Conservation (phyloP, 2,329 filamentous ascomycete species). For the Paecilomyces dactylethromorphus region DNA sequence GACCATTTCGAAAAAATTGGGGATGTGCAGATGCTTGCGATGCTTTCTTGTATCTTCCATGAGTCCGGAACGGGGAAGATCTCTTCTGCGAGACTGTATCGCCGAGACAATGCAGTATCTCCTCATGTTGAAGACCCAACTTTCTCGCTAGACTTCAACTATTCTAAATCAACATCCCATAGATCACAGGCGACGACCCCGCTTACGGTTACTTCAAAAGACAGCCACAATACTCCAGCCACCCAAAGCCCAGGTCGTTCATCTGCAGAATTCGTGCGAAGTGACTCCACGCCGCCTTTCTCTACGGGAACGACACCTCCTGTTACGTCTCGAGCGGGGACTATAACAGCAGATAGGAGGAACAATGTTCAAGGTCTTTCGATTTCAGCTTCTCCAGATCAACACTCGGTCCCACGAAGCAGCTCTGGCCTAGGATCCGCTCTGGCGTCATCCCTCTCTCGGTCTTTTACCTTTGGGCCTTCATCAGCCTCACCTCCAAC, state of each 20-base stretch:
- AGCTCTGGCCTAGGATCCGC: constrained; percentile 36
- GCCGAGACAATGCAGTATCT: constrained; percentile 12
- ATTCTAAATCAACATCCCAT: constrained; percentile 34
- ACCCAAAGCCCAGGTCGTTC: constrained; percentile 45
- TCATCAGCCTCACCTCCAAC: constrained; percentile 38
- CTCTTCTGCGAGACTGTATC: constrained; percentile 16
- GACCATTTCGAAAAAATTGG: constrained; percentile 53
- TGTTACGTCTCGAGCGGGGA: constrained; percentile 33
- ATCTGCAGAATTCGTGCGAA: constrained; percentile 45
- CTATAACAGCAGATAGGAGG: constrained; percentile 34
- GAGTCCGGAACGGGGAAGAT: constrained; percentile 40
- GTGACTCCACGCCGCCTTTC: constrained; percentile 45
- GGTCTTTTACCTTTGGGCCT: constrained; percentile 38
- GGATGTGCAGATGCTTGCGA: constrained; percentile 62
- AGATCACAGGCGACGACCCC: constrained; percentile 35
- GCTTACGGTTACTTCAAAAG: constrained; percentile 26
- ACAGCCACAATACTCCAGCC: constrained; percentile 19
- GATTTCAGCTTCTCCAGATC: constrained; percentile 36
- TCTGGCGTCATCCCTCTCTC: constrained; percentile 39
- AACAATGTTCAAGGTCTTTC: constrained; percentile 35
- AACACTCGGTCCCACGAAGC: constrained; percentile 29
- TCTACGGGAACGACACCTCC: constrained; percentile 50
- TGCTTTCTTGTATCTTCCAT: constrained; percentile 55
- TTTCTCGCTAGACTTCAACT: constrained; percentile 43
- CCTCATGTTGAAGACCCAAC: constrained; percentile 37